Percentiles rank a stretch among this genome's conserved stretches.
These are phyloP conservation scores for Mucor ambiguus DNA, from an alignment of 371 early-diverging fungal genomes.

Conservation along the genomic window DNA sequence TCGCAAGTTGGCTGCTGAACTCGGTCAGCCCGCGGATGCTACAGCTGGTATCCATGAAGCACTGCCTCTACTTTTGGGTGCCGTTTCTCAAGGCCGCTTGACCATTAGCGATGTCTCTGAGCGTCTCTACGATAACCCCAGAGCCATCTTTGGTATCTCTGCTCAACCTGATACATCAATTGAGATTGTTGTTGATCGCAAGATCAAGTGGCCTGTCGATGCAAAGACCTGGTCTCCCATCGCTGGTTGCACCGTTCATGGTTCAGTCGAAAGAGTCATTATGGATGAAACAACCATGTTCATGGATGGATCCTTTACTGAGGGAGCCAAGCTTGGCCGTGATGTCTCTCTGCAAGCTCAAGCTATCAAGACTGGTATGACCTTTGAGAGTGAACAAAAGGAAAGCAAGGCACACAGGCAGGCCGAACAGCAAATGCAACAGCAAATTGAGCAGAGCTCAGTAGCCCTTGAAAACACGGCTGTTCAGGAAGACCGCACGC, in stretches of 20 bases:
- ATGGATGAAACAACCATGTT: slow-evolving; percentile 80
- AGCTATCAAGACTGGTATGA: slow-evolving; percentile 2
- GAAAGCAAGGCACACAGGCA: slow-evolving; percentile 11
- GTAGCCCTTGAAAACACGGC: neutral
- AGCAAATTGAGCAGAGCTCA: slow-evolving; percentile 11
- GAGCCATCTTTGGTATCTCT: slow-evolving; percentile 85
- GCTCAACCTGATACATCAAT: slow-evolving; percentile 88
- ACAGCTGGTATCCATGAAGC: slow-evolving; percentile 74
- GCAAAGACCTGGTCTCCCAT: slow-evolving; percentile 48
- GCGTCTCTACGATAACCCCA: slow-evolving; percentile 85
- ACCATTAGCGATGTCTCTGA: slow-evolving; percentile 78
- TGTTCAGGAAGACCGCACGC: slow-evolving; percentile 13
- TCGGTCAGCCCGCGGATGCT: slow-evolving; percentile 42
- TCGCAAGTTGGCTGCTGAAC: slow-evolving; percentile 55
- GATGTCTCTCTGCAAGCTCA: slow-evolving; percentile 59
- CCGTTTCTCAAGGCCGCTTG: slow-evolving; percentile 79
- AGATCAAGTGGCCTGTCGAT: slow-evolving; percentile 39
- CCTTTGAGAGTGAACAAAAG: neutral
- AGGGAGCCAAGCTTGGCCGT: slow-evolving; percentile 48
- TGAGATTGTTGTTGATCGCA: slow-evolving; percentile 80
- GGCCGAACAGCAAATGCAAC: slow-evolving; percentile 9
- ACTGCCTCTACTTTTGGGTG: slow-evolving; percentile 84
- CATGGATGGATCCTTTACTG: slow-evolving; percentile 76
- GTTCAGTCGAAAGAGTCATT: slow-evolving; percentile 84
- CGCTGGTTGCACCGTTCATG: slow-evolving; percentile 52